Base-by-base conservation (phyloP, 148 eudicot species). In the Chenopodium berlandieri region DNA sequence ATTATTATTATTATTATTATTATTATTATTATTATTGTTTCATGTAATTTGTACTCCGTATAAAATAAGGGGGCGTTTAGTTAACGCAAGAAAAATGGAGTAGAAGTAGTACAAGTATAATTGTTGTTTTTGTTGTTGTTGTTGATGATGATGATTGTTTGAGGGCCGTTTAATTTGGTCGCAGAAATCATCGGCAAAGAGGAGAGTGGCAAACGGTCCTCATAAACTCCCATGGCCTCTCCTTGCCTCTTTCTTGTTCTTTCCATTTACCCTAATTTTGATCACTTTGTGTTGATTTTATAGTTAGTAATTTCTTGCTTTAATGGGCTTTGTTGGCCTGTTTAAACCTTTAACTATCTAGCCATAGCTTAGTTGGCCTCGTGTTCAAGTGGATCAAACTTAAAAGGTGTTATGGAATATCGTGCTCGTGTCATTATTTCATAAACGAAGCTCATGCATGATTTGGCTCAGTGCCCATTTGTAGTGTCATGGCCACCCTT, bases 121-220 rank as follows among this genome's bases (percentile, higher is more conserved):
- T 40, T 5, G 7, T 40, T 40, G 44, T 40, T 40, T 6, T 40
- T 40, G 44, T 40, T 40, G 44, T 40, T 27, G 30, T 0, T 27
- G 30, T 0, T 40, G 44, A 0, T 40, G 44, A 40, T 40, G 44
- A 1, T 66, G 71, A 4, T 31, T 4, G 20, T 58, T 44, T 14
- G 58, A 73, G 75, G 75, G 75, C 75, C 75, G 75, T 73, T 73
- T 73, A 56, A 31, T 47, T 73, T 56, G 75, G 16, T 73, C 7
- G 48, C 13, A 20, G 50, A 73, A 73, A 73, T 73, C 75, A 73
- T 73, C 4, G 75, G 75, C 75, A 4, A 47, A 47, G 47, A 47
- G 75, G 75, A 72, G 75, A 44, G 56, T 46, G 58, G 75, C 75
- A 73, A 73, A 73, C 58, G 75, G 75, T 46, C 75, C 75, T 73